Base-by-base conservation (phyloP, 2,329 filamentous ascomycete species). In the Rhynchosporium graminicola region DNA sequence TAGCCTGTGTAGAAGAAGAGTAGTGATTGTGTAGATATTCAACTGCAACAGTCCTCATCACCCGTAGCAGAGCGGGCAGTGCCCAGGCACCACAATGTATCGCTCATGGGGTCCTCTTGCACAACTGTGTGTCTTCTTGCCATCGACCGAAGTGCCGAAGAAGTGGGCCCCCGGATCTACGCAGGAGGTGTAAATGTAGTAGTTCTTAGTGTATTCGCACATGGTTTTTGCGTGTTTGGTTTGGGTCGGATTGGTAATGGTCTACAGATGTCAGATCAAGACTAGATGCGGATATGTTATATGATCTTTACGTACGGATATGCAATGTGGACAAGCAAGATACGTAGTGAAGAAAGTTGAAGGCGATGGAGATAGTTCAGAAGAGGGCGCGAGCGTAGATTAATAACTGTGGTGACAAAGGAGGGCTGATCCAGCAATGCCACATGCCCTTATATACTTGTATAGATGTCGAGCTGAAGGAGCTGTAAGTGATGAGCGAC, bases 101-200 rank as follows among this genome's bases (percentile, higher is more conserved):
- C 88, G 82, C 74, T 91, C 88, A 74, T 92, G 89, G 33, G 89
- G 89, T 0, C 87, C 83, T 61, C 82, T 80, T 5, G 82, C 72
- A 69, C 89, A 92, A 38, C 82, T 78, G 38, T 80, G 76, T 62
- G 85, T 81, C 66, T 80, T 81, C 72, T 79, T 84, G 61, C 87
- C 88, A 70, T 92, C 89, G 58, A 87, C 79, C 1, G 85, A 85
- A 1, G 87, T 90, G 67, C 84, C 81, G 74, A 89, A 87, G 76
- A 90, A 91, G 74, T 92, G 89, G 15, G 83, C 80, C 46, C 84
- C 85, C 0, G 88, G 88, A 71, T 91, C 87, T 61, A 82, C 76
- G 72, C 89, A 92, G 48, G 84, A 81, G 62, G 86, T 87, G 77
- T 91, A 91, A 75, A 92, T 87, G 76, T 90, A 91, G 75, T 88